These are phyloP conservation scores for Paecilomyces dactylethromorphus DNA, from an alignment of 2,329 filamentous ascomycete genomes.

Conservation along the genomic window DNA sequence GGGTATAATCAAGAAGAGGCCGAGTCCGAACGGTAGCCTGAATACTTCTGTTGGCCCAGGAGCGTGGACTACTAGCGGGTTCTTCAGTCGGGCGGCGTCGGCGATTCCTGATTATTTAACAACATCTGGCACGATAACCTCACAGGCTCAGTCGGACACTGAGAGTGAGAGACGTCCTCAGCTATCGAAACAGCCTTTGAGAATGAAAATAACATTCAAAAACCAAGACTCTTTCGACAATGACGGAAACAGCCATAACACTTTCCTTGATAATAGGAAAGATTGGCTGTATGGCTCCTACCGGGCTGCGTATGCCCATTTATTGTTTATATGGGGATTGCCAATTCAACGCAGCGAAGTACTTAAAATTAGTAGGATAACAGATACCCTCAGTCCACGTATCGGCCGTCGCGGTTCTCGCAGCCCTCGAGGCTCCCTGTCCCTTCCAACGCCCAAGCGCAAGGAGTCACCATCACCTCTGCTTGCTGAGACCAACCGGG, in stretches of 20 bases:
- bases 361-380: conserved; percentile 48
- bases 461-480: conserved; percentile 5
- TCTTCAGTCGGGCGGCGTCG: conserved; percentile 17
- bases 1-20: conserved; percentile 24
- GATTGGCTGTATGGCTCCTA: conserved; percentile 46
- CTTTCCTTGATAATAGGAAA: conserved; percentile 45
- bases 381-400: conserved; percentile 21
- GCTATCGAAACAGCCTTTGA: conserved; percentile 19
- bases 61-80: conserved; percentile 20
- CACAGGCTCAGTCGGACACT: conserved; percentile 31
- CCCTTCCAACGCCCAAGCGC: conserved; percentile 11
- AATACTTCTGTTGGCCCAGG: conserved; percentile 18
- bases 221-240: conserved; percentile 53
- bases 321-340: conserved; percentile 54
- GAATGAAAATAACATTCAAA: conserved; percentile 46
- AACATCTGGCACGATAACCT: conserved; percentile 20
- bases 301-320: conserved; percentile 51
- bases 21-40: conserved; percentile 30
- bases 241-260: conserved; percentile 39
- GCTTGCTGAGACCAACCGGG: conserved; percentile 12
- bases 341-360: conserved; percentile 51
- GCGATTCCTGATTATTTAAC: conserved; percentile 23
- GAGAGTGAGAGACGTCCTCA: conserved; percentile 28
- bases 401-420: conserved; percentile 16
- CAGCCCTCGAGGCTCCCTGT: conserved; percentile 19